Base-by-base conservation (phyloP, 2,329 filamentous ascomycete species). In the Colletotrichum limetticola region DNA sequence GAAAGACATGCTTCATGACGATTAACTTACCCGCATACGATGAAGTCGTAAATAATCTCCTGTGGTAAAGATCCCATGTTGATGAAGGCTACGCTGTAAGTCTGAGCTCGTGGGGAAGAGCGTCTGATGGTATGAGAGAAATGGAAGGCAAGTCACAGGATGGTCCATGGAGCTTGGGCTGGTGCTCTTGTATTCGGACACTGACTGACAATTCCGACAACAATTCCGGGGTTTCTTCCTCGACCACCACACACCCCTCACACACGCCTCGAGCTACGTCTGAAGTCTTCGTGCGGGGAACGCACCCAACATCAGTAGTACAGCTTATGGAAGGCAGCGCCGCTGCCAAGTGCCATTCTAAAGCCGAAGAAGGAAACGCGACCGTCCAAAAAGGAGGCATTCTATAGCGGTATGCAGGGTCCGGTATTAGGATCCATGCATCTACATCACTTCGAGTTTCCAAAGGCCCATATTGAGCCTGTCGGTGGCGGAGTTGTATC, bases 11-110 rank as follows among this genome's bases (percentile, higher is more conserved):
- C 24, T 58, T 19, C 22, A 8, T 26, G 5, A 2, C 12, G 6
- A 26, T 8, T 14, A 5, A 52, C 70, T 37, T 19, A 72, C 70
- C 70, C 70, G 66, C 70, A 72, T 28, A 72, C 63, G 24, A 72
- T 60, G 22, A 72, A 72, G 55, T 72, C 70, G n/a, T 72, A 72
- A 32, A 52, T 55, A 16, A 65, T 30, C 7, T 70, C 66, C 30
- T 70, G 32, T 16, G 59, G 26, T 59, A 69, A 49, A 28, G 66
- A 60, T 37, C 70, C 66, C 70, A 72, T 72, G 32, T 28, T 32
- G 24, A 59, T 42, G 28, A 7, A 42, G 8, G 37, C n/a, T 22
- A 22, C 19, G 5, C n/a, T n/a, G 11, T 8, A 22, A 3, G 7
- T 8, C 8, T 12, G 46, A 26, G 32, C 11, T 26, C 19, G 9